phyloP scores from a whole-genome alignment of 1,284 basidiomycete species.

The Microbotryum saponariae region DNA sequence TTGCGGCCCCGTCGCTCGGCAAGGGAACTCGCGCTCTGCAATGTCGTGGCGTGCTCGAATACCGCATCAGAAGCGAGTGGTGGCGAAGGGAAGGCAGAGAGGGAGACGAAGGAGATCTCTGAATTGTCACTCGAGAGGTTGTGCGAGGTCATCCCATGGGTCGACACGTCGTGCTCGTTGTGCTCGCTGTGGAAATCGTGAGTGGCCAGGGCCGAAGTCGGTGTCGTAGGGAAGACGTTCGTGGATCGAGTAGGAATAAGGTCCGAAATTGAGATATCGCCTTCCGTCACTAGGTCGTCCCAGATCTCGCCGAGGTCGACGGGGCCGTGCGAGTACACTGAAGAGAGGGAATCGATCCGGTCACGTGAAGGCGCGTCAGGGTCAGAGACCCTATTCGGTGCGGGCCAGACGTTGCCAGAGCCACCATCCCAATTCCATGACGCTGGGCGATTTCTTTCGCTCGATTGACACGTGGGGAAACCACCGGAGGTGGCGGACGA shows the following conservation, averaged over 20 bases:
- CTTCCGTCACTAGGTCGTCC: not conserved
- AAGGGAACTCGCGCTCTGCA: not conserved
- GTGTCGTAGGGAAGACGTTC: not conserved
- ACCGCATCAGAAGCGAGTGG: not conserved
- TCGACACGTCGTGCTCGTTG: not conserved
- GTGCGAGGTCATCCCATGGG: not conserved
- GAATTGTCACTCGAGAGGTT: not conserved
- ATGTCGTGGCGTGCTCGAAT: not conserved
- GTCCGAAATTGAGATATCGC: not conserved
- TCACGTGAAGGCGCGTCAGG: not conserved
- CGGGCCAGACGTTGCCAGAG: not conserved
- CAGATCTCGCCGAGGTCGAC: not conserved
- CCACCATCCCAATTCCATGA: not conserved
- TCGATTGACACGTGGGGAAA: too few species aligned
- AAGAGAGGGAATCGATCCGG: not conserved
- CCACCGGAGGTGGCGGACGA: too few species aligned
- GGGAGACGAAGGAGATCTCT: not conserved
- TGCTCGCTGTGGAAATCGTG: not conserved
- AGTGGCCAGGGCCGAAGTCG: not conserved
- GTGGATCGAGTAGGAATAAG: not conserved
- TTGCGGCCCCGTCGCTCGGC: not conserved
- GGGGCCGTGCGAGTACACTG: not conserved
- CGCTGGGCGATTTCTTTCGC: too few species aligned
- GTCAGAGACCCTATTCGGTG: too few species aligned
- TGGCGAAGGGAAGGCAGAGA: not conserved